Evolutionary conservation across 2,329 filamentous ascomycete species (phyloP), one percentile per base, ranked within the genome.

Genomic region (Arthroderma sp.): DNA sequence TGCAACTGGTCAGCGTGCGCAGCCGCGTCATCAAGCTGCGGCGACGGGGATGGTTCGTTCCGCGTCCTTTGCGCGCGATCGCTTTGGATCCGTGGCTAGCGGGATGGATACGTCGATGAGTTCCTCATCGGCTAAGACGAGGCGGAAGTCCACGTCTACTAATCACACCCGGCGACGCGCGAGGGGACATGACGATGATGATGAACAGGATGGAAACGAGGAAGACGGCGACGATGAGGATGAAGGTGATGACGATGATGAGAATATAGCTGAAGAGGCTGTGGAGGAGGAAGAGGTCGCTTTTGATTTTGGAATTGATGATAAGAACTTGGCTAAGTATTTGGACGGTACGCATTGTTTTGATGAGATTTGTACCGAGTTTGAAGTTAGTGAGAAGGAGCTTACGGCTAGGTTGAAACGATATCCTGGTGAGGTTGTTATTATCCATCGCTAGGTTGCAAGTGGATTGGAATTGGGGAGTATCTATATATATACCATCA

Each of bases 291-390:
- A 32, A 37, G 31, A 43, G 38, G 45, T 44, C 11, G 43, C 32
- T 8, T 36, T 47, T 3, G 46, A 54, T 5, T 58, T 61, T 34
- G 61, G 61, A 6, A 55, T 62, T 33, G 63, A 65, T 40, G 56
- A 65, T 51, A 59, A 55, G 46, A 57, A 53, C 5, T 47, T 71
- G 31, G 55, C 56, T 3, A 63, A 61, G 43, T 71, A 65, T 51
- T 44, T 72, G 11, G 69, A 72, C 55, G 69, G 68, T 1, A 64
- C 62, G 49, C 68, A 72, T 52, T 68, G 63, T 50, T 70, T 71
- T 46, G 69, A 71, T 56, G 64, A 71, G 54, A 68, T 72, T 30
- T 72, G 69, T 50, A 71, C 68, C 4, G 68, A 72, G 51, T 47
- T 71, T 47, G 64, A 68, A 49, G 62, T 71, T 33, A 68, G 65